A percentile compares a stretch with the other conserved stretches of the same genome.
phyloP scores from a whole-genome alignment of 306 rosid species.

The Quercus berberidifolia region DNA sequence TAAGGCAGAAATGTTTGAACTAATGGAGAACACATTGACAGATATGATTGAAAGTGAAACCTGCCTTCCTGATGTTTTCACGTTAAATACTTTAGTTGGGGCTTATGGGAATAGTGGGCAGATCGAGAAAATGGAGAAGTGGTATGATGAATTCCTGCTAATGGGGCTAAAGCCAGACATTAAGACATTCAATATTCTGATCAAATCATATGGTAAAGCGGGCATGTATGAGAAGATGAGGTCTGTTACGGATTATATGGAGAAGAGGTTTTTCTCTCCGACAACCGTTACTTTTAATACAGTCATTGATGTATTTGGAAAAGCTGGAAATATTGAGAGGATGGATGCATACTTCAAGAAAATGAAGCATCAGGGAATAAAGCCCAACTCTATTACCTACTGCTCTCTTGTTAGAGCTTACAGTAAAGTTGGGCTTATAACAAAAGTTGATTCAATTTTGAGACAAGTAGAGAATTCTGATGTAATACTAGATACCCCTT shows the following conservation, averaged over 20 bases:
- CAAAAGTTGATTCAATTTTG: constrained; percentile 66
- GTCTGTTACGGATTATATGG: constrained; percentile 69
- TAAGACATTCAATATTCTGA: constrained; percentile 78
- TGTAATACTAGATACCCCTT: constrained; percentile 71
- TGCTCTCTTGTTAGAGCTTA: constrained; percentile 83
- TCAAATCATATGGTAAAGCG: constrained; percentile 78
- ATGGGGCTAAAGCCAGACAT: constrained; percentile 75
- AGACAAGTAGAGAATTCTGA: constrained; percentile 80
- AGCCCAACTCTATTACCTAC: constrained; percentile 77
- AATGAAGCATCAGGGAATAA: constrained; percentile 81
- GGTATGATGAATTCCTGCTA: constrained; percentile 85
- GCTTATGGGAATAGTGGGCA: constrained; percentile 62
- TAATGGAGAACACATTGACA: constrained; percentile 62
- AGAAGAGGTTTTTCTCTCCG: constrained; percentile 62
- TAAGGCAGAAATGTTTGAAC: constrained; percentile 72
- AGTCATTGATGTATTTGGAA: constrained; percentile 75
- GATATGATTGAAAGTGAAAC: constrained; percentile 75
- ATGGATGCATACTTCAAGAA: constrained; percentile 63
- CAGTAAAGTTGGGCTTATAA: constrained; percentile 52
- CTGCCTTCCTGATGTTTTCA: constrained; percentile 77
- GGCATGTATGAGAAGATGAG: constrained; percentile 65
- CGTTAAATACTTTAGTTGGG: constrained; percentile 65
- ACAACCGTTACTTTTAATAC: constrained; percentile 73
- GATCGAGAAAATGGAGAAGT: constrained; percentile 83
- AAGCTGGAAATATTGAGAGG: constrained; percentile 61